Evolutionary conservation across 352 stramenopile species (phyloP), one percentile per base, ranked within the genome.

Genomic region (Blastocystis sp.): DNA sequence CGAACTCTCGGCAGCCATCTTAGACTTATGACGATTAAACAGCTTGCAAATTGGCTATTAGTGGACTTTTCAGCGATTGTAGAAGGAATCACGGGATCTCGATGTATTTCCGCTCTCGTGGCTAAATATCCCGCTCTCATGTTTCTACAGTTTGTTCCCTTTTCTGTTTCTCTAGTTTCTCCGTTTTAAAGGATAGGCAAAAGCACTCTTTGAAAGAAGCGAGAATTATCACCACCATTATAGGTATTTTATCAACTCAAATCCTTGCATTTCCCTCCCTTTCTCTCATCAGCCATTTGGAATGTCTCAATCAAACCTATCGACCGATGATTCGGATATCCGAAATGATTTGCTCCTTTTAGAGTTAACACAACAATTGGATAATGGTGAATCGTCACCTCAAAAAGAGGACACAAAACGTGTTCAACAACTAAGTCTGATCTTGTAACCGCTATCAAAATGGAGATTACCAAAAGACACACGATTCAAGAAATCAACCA

Each of bases 241-340:
- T n/a, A n/a, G 6, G 11, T 3, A 64, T 37, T 0, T 13, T 0
- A 75, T 51, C 40, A n/a, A 24, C 17, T 22, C 5, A 3, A 59
- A 79, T 59, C 37, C 15, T 19, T 5, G 13, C 30, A 59, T 57
- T 33, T 57, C 33, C 33, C 33, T n/a, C 68, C 68, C 24, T 79
- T 35, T 57, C 4, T 30, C 24, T 19, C 22, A 24, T 58, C 68
- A n/a, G 22, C 0, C 68, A 79, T n/a, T 30, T 35, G 30, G 19
- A n/a, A 81, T 81, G 70, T 81, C 70, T 27, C 70, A 81, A 42
- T 7, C 19, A 15, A 64, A 37, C 9, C 40, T 60, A 24, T 81
- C 33, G 19, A 44, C 48, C 15, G 40, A 81, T 37, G 40, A 81
- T 40, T 81, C 70, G 2, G 70, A 81, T 60, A 27, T 81, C 17